These are phyloP conservation scores for Gnaphalium uliginosum DNA, from an alignment of 129 eudicot species.

Conservation along the genomic window DNA sequence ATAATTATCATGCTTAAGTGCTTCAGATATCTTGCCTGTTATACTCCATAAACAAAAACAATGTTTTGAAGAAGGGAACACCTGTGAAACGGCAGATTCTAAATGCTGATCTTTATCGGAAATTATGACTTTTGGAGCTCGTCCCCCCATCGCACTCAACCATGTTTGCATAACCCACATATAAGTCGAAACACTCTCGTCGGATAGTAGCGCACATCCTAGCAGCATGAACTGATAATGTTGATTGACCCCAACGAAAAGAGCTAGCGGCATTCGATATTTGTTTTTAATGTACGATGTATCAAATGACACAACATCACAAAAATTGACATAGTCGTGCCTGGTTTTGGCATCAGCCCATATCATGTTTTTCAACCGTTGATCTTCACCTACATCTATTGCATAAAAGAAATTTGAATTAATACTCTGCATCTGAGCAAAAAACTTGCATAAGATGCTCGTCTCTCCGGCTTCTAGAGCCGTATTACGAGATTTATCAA, in stretches of 20 bases:
- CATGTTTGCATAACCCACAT: constrained; percentile 85
- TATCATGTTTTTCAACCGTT: constrained; percentile 62
- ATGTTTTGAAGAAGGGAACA: constrained; percentile 67
- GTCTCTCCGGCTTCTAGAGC: constrained; percentile 70
- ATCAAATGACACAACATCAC: constrained; percentile 82
- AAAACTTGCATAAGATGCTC: constrained; percentile 55
- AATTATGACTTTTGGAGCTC: constrained; percentile 63
- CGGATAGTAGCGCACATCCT: constrained; percentile 85
- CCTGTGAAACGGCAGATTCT: constrained; percentile 55
- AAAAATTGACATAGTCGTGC: constrained; percentile 65
- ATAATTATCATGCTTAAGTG: constrained; percentile 61
- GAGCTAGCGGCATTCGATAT: constrained; percentile 82
- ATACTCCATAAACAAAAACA: constrained; percentile 76
- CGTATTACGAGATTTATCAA: constrained; percentile 63
- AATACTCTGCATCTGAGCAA: constrained; percentile 66
- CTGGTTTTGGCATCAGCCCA: constrained; percentile 94
- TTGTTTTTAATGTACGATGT: constrained; percentile 71
- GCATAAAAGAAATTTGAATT: constrained; percentile 95
- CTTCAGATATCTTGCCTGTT: constrained; percentile 70
- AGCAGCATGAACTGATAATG: constrained; percentile 93
- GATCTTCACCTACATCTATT: constrained; percentile 79
- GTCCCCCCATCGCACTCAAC: constrained; percentile 84
- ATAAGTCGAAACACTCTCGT: constrained; percentile 61
- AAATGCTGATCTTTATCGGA: constrained; percentile 68
- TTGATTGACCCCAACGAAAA: constrained; percentile 88